Evolutionary conservation across 768 basidiomycete species (phyloP).

Genomic region (Lentinus tigrinus): DNA sequence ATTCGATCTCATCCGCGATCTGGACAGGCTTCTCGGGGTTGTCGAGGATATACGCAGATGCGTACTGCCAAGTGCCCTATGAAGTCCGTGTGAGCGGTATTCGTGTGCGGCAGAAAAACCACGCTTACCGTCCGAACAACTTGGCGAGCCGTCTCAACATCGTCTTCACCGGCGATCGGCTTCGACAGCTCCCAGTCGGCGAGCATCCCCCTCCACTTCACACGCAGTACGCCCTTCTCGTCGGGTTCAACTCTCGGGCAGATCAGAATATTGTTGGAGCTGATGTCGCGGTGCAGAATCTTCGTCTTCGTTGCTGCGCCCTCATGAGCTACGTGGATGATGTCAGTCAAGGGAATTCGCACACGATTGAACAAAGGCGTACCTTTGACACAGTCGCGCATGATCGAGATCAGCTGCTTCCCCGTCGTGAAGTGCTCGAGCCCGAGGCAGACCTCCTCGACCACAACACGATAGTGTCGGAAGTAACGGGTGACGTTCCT

Average conservation of each 20-base stretch:
- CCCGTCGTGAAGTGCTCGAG: neutral
- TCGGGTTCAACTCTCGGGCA: neutral
- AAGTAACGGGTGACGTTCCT: neutral
- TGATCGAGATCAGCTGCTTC: neutral
- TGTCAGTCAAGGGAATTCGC: neutral
- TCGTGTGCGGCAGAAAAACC: neutral
- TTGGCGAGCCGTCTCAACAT: neutral
- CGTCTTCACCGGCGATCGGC: neutral
- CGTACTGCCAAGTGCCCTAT: neutral
- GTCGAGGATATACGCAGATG: neutral
- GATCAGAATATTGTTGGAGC: neutral
- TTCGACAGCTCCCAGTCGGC: slow-evolving; percentile 1
- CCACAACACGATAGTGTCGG: slow-evolving; percentile 9
- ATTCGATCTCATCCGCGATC: neutral
- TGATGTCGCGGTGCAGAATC: neutral
- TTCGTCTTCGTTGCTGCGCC: neutral
- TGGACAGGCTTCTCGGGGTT: neutral
- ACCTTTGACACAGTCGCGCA: slow-evolving; percentile 3
- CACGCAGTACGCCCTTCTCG: neutral
- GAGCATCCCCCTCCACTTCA: neutral
- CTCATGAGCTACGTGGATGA: neutral
- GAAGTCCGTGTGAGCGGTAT: neutral
- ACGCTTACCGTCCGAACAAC: neutral
- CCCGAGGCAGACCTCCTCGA: slow-evolving; percentile 4
- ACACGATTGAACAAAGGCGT: neutral